A percentile compares a stretch with the other conserved stretches of the same genome.
Evolutionary conservation across 306 rosid species (phyloP).

Genomic region (Castanea mollissima): DNA sequence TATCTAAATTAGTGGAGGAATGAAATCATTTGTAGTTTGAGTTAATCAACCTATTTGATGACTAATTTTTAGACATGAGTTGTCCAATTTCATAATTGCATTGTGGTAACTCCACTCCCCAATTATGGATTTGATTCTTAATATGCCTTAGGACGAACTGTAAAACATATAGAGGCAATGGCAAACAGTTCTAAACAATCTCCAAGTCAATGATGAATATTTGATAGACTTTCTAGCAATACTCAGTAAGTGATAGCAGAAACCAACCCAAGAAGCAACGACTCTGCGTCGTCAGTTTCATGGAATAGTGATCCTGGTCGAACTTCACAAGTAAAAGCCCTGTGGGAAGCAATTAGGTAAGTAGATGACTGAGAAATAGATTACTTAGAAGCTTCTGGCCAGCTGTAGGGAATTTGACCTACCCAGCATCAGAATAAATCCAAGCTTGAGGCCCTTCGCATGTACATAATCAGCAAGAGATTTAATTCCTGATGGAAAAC

Average conservation of each 20-base stretch:
- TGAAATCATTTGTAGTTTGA: neutral
- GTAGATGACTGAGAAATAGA: constrained; percentile 22
- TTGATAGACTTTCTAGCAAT: constrained; percentile 1
- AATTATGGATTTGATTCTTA: neutral
- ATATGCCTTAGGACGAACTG: neutral
- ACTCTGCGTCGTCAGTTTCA: constrained; percentile 75
- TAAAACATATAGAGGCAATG: constrained; percentile 2
- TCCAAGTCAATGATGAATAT: constrained; percentile 13
- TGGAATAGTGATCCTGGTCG: constrained; percentile 90
- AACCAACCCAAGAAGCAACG: constrained; percentile 92
- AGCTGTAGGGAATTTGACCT: constrained; percentile 31
- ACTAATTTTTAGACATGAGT: neutral
- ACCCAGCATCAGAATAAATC: constrained; percentile 98
- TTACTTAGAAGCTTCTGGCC: constrained; percentile 19
- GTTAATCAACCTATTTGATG: neutral
- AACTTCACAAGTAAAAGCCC: constrained; percentile 88
- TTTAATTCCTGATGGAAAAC: constrained; percentile 93
- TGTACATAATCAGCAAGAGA: constrained; percentile 87
- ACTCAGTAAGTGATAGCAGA: constrained; percentile 18
- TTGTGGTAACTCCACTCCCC: neutral
- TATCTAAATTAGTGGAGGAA: neutral
- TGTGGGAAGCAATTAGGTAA: constrained; percentile 31
- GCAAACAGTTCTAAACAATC: neutral
- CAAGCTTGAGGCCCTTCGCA: constrained; percentile 84
- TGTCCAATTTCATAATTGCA: neutral